Evolutionary conservation across 2,329 filamentous ascomycete species (phyloP), one percentile per base, ranked within the genome.

Genomic region (Pestalotiopsis sp.): DNA sequence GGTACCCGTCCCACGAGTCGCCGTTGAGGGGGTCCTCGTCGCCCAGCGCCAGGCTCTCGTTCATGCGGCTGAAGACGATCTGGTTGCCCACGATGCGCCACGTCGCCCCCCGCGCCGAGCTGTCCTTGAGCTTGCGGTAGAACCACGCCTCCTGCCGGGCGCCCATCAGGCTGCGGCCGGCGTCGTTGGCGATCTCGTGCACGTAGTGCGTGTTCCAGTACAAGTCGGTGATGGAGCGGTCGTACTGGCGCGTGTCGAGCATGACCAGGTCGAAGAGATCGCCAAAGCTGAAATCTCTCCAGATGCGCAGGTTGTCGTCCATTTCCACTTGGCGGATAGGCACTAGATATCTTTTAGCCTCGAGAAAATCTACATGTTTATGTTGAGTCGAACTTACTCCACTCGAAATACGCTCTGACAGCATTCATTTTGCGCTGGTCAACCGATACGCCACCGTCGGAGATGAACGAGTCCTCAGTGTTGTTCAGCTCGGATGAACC

Each of bases 71-170:
- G 78, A 93, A 92, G 66, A 93, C 81, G 41, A 91, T 87, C 76
- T 93, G 91, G 41, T 89, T 91, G 11, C 92, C 92, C 56, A 94
- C 86, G 14, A 94, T 76, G 60, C 92, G 84, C 92, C 92, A 94
- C 0, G 86, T 85, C 0, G 91, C 88, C 20, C 89, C 89, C 27
- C 91, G 86, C 5, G 86, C 74, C 13, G 86, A 82, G 3, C 89
- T 91, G 62, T 86, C 78, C 6, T 82, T 83, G 4, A 92, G 82
- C 39, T 83, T 81, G 45, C 83, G 82, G 77, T 91, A 92, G 78
- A 93, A 90, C 92, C 92, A 94, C 72, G 87, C 87, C 77, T 94
- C 92, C 75, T 94, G 92, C 3, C 88, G 85, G 1, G 85, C 81
- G 1, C 92, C 92, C 91, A 94, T 93, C 73, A 94, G 81, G 0